Base-by-base conservation (phyloP, 495 filamentous ascomycete genomes). In the Rusavskia elegans region DNA sequence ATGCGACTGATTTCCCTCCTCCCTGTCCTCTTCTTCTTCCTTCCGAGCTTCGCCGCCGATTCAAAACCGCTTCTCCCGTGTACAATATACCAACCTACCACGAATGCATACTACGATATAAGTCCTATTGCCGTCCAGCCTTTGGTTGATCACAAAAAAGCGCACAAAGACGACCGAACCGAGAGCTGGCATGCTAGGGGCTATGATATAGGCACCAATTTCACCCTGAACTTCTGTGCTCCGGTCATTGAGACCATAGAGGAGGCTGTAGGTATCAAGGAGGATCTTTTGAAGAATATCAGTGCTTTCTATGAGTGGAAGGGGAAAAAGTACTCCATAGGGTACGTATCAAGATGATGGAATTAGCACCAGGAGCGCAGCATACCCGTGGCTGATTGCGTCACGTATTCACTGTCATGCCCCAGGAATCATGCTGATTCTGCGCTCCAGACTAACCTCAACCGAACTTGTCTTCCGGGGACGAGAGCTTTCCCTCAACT, bases 141-240 rank as follows among this genome's bases (percentile, higher is more conserved):
- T 17, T 55, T 70, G 30, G 69, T 74, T 45, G 72, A 81, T 35
- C 75, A 73, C 40, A 72, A 77, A 52, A 83, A 79, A 57, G 57
- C 70, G 35, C 68, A 76, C 48, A 76, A 80, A 60, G 68, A 83
- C 62, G 68, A 78, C 57, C 71, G 80, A 55, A 70, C 72, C n/a
- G 69, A 79, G 38, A 88, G 89, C 72, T 96, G 89, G 81, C 70
- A 80, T 44, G 84, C 85, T 9, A 79, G 73, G 54, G 93, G 93
- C 23, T 85, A 83, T 58, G 89, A 95, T 63, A 88, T 93, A 61
- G 74, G 73, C 23, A 77, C 82, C 14, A 97, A 97, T 67, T 97
- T 99, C 63, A 96, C 89, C 1, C 62, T 99, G 51, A 99, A 99
- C 61, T 82, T 99, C 58, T 99, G 93, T 66, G 82, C 77, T 42